These are phyloP conservation scores for Tetradesmus lagerheimii DNA, from an alignment of 139 green algal species.

Conservation along the genomic window DNA sequence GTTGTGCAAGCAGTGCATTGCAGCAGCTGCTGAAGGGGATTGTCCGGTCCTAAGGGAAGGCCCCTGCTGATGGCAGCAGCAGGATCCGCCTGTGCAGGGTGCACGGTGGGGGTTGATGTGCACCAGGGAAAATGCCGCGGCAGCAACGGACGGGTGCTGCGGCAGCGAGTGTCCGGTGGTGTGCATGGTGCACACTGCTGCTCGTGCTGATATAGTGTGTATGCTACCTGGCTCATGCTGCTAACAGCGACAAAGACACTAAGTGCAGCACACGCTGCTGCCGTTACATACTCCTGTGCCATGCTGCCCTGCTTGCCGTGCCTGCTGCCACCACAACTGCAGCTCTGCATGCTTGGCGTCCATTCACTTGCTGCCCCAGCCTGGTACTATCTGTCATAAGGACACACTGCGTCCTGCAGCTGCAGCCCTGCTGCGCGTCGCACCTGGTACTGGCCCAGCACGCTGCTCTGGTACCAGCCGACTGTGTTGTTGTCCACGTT, in stretches of 20 bases:
- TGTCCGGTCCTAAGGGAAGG: constrained; percentile 20
- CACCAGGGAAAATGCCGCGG: constrained; percentile 38
- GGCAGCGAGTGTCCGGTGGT: constrained; percentile 30
- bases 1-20: too few relatives aligned
- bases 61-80: constrained; percentile 22
- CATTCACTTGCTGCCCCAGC: too few relatives aligned
- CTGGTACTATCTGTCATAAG: too few relatives aligned
- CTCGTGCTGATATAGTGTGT: neutral
- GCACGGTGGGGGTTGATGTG: neutral
- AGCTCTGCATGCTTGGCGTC: too few relatives aligned
- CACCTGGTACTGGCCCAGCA: constrained; percentile 76
- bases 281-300: too few relatives aligned
- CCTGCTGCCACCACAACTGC: too few relatives aligned
- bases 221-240: neutral
- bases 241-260: neutral
- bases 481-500: constrained; percentile 99
- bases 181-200: neutral
- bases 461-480: constrained; percentile 95
- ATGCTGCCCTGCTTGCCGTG: too few relatives aligned
- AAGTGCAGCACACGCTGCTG: neutral
- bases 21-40: neutral
- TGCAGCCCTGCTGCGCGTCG: neutral
- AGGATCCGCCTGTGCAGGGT: constrained; percentile 30
- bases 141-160: constrained; percentile 1
- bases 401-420: too few relatives aligned